phyloP scores from a whole-genome alignment of 1,139 yeast genomes.

The Yamadazyma dushanensis region DNA sequence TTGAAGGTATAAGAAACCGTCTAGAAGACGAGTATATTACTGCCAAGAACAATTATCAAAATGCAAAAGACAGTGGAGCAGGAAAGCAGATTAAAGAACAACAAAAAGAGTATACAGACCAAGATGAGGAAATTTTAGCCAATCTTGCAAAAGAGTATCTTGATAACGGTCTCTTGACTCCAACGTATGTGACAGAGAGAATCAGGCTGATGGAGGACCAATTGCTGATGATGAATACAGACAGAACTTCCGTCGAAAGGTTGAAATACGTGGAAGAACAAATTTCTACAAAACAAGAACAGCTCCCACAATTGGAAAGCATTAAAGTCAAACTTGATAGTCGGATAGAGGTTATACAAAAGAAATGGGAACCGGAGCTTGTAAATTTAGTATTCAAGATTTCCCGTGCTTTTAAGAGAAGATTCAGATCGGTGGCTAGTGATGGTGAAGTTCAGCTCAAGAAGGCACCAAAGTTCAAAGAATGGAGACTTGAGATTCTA shows the following conservation, averaged over 20 bases:
- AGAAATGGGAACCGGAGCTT: slow-evolving; percentile 61
- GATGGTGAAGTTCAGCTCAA: slow-evolving; percentile 74
- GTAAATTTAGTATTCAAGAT: slow-evolving; percentile 50
- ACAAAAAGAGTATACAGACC: slow-evolving; percentile 40
- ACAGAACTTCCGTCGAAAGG: slow-evolving; percentile 35
- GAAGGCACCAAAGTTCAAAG: slow-evolving; percentile 54
- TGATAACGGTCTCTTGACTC: slow-evolving; percentile 42
- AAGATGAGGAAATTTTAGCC: slow-evolving; percentile 42
- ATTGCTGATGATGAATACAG: slow-evolving; percentile 39
- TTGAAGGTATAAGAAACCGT: slow-evolving; percentile 30
- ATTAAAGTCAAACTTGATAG: slow-evolving; percentile 26
- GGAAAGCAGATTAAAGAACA: slow-evolving; percentile 42
- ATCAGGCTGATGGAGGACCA: slow-evolving; percentile 41
- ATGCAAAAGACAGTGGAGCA: slow-evolving; percentile 45
- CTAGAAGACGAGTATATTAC: slow-evolving; percentile 33
- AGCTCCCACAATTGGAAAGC: slow-evolving; percentile 34
- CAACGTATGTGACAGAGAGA: slow-evolving; percentile 29
- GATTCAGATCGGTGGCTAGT: slow-evolving; percentile 77
- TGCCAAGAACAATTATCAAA: slow-evolving; percentile 43
- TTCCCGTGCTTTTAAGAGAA: slow-evolving; percentile 60
- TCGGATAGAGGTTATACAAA: slow-evolving; percentile 40
- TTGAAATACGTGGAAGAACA: slow-evolving; percentile 32
- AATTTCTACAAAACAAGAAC: slow-evolving; percentile 27
- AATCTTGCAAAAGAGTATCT: slow-evolving; percentile 46
- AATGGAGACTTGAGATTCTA: slow-evolving; percentile 83